Percentiles rank a stretch among this genome's conserved stretches.
Conservation (phyloP, 2,329 filamentous ascomycete species). For the Aspergillus quadrilineatus region DNA sequence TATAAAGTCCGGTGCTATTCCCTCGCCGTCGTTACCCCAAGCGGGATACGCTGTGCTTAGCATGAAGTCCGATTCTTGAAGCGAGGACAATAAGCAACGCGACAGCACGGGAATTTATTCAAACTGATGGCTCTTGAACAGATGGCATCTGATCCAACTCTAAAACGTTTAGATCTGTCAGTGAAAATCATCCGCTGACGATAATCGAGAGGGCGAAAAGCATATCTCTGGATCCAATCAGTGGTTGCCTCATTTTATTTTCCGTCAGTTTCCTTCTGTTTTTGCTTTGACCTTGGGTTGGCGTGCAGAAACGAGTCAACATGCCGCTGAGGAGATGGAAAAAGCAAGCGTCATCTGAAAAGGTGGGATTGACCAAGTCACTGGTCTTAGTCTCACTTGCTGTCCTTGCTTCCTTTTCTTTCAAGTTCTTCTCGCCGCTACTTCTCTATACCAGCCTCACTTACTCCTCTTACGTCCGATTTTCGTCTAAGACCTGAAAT, state of each 20-base stretch:
- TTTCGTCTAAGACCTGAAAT: constrained; percentile 3
- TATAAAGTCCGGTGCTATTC: neutral
- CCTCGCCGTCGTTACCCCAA: neutral
- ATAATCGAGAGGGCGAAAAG: constrained; percentile 5
- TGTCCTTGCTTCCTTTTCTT: constrained; percentile 1
- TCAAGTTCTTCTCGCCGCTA: neutral
- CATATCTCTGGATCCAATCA: constrained; percentile 5
- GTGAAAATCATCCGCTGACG: constrained; percentile 11
- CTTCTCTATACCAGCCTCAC: constrained; percentile 5
- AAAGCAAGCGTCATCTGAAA: constrained; percentile 16
- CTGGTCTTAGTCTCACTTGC: constrained; percentile 3
- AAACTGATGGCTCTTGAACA: neutral
- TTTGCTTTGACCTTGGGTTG: constrained; percentile 10
- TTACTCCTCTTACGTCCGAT: neutral
- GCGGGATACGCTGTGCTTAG: neutral
- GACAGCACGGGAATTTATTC: neutral
- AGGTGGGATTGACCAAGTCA: constrained; percentile 7
- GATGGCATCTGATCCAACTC: constrained; percentile 8
- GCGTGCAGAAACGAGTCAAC: constrained; percentile 14
- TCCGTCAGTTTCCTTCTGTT: constrained; percentile 6
- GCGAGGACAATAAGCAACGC: neutral
- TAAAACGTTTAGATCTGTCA: constrained; percentile 10
- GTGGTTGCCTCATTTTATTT: constrained; percentile 1
- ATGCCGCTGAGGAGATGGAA: constrained; percentile 10
- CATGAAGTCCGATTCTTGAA: neutral